Percentiles rank a stretch among this genome's conserved stretches.
Conservation (phyloP, 2,329 filamentous ascomycete species). For the Fusarium sp. region DNA sequence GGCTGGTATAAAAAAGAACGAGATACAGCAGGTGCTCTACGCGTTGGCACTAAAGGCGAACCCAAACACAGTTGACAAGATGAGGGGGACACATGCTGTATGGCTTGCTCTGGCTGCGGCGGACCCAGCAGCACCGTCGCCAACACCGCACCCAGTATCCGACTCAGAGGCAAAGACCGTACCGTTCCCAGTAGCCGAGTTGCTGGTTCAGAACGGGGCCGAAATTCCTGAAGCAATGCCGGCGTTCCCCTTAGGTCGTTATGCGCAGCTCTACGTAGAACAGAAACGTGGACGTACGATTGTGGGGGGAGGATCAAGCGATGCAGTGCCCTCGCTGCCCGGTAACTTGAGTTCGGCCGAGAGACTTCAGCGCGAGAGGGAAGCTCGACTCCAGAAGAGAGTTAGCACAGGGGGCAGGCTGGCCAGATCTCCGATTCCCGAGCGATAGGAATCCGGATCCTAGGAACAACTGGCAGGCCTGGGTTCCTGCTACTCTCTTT, state of each 20-base stretch:
- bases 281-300: conserved; percentile 71
- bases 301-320: conserved; percentile 58
- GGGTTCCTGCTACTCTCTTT: conserved; percentile 53
- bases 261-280: conserved; percentile 86
- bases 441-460: conserved; percentile 64
- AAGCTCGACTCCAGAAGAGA: conserved; percentile 79
- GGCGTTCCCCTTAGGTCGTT: conserved; percentile 84
- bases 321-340: conserved; percentile 73
- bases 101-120: conserved; percentile 93
- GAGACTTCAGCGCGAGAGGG: conserved; percentile 70
- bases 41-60: conserved; percentile 88
- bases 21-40: conserved; percentile 93
- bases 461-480: conserved; percentile 56
- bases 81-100: conserved; percentile 86
- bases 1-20: conserved; percentile 94
- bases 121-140: conserved; percentile 83
- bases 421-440: conserved; percentile 72
- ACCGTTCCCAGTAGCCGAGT: conserved; percentile 89
- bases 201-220: conserved; percentile 93
- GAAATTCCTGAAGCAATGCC: conserved; percentile 82
- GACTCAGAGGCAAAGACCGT: conserved; percentile 65
- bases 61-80: conserved; percentile 87
- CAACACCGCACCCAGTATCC: conserved; percentile 57
- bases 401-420: conserved; percentile 82
- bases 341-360: conserved; percentile 57